These are phyloP conservation scores for Fusarium tricinctum DNA, from an alignment of 2,329 filamentous ascomycete genomes.

Conservation along the genomic window DNA sequence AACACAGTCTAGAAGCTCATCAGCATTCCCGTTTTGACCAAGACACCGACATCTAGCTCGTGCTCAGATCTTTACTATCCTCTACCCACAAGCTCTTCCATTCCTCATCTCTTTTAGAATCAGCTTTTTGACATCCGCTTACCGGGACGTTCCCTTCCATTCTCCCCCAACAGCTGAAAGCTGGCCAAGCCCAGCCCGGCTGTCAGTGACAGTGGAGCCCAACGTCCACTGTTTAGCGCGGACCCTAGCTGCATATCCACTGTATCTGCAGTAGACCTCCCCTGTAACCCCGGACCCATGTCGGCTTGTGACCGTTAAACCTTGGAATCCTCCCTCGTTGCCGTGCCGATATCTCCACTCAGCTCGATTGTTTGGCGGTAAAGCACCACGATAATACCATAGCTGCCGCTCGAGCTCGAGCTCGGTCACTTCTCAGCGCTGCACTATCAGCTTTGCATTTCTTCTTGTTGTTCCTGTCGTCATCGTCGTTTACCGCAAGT, in stretches of 20 bases:
- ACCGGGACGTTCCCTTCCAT: conserved; percentile 17
- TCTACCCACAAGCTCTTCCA: not conserved
- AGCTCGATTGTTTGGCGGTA: conserved; percentile 24
- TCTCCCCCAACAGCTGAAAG: not conserved
- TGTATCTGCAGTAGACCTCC: not conserved
- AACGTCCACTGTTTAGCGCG: conserved; percentile 9
- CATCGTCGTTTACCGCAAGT: not conserved
- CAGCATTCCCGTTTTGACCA: not conserved
- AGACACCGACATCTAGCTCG: not conserved
- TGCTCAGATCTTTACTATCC: not conserved
- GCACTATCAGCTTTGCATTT: conserved; percentile 13
- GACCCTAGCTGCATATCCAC: conserved; percentile 22
- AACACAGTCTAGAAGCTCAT: not conserved
- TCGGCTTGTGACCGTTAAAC: conserved; percentile 31
- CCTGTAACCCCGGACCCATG: conserved; percentile 26
- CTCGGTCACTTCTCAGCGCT: conserved; percentile 13
- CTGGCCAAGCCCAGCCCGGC: too few relatives aligned
- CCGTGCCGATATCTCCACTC: conserved; percentile 32
- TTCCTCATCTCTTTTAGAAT: conserved; percentile 1
- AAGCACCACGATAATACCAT: conserved; percentile 6
- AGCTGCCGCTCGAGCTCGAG: conserved; percentile 21
- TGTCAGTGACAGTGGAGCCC: not conserved
- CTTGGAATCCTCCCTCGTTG: conserved; percentile 32
- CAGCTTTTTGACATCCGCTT: conserved; percentile 4
- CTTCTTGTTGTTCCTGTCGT: conserved; percentile 27